A percentile compares a stretch with the other conserved stretches of the same genome.
These are phyloP conservation scores for Penicilliopsis zonata DNA, from an alignment of 495 filamentous ascomycete genomes.

Conservation along the genomic window DNA sequence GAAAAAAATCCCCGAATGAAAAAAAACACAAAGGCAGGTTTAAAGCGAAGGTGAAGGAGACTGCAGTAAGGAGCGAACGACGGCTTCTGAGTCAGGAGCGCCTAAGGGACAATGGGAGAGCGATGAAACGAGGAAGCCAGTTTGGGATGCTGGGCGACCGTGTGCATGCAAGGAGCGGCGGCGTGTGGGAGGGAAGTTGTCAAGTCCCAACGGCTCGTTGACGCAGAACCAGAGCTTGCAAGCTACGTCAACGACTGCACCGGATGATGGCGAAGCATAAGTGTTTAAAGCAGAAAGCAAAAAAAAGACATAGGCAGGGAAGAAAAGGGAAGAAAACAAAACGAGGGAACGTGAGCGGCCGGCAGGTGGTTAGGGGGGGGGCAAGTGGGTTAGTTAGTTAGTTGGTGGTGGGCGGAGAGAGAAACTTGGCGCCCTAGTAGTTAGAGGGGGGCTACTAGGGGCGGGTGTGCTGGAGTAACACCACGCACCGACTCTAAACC, in stretches of 20 bases:
- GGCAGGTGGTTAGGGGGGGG: slow-evolving; percentile 4
- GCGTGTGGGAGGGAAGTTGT: slow-evolving; percentile 8
- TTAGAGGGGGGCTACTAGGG: background rate
- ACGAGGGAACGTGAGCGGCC: background rate
- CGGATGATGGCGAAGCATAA: slow-evolving; percentile 19
- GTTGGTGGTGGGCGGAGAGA: slow-evolving; percentile 11
- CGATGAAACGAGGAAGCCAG: background rate
- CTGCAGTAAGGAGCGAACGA: slow-evolving; percentile 31
- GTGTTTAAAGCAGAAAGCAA: slow-evolving; percentile 6
- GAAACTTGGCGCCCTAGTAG: slow-evolving; percentile 9
- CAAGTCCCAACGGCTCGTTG: slow-evolving; percentile 18
- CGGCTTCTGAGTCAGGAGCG: slow-evolving; percentile 11
- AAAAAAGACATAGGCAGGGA: background rate
- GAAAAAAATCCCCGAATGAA: slow-evolving; percentile 15
- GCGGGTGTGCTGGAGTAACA: background rate
- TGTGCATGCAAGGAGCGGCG: slow-evolving; percentile 25
- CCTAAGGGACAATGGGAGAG: slow-evolving; percentile 4
- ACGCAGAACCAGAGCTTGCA: slow-evolving; percentile 9
- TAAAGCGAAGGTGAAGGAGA: slow-evolving; percentile 5
- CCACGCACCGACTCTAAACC: too few species aligned
- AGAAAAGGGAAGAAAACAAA: background rate
- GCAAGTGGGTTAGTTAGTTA: too few species aligned
- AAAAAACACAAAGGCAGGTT: slow-evolving; percentile 18
- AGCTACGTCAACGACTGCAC: slow-evolving; percentile 22
- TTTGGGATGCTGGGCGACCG: slow-evolving; percentile 20